These are phyloP conservation scores for Cytospora mali DNA, from an alignment of 2,329 filamentous ascomycete genomes.

Conservation along the genomic window DNA sequence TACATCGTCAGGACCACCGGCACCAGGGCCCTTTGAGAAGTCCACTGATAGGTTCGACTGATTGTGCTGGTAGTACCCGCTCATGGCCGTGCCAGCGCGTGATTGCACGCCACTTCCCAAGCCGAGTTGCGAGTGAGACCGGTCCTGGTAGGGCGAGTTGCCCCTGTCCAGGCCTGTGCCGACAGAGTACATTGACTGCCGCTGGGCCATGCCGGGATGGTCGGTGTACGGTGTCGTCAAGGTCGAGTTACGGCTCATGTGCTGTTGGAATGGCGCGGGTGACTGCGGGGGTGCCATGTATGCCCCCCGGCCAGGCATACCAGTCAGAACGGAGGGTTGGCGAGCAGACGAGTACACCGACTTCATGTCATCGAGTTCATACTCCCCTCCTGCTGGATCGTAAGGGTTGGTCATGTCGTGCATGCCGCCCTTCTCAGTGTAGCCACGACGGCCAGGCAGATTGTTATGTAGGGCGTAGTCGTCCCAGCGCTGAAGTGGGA, in stretches of 20 bases:
- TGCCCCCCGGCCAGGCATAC: conserved; percentile 70
- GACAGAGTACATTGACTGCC: conserved; percentile 74
- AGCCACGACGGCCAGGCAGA: conserved; percentile 85
- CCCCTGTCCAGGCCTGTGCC: conserved; percentile 51
- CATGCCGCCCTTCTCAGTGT: conserved; percentile 59
- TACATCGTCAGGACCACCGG: conserved; percentile 71
- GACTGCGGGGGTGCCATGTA: conserved; percentile 80
- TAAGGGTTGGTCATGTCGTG: conserved; percentile 77
- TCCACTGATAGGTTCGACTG: conserved; percentile 59
- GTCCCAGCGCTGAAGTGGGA: conserved; percentile 95
- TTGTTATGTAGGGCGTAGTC: conserved; percentile 88
- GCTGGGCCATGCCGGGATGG: conserved; percentile 46
- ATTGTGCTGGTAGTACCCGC: conserved; percentile 48
- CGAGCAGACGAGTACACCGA: conserved; percentile 92
- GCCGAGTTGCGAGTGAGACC: conserved; percentile 56
- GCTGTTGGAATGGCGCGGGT: conserved; percentile 68
- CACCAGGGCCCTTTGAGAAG: conserved; percentile 57
- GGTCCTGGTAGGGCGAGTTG: conserved; percentile 62
- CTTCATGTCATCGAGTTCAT: conserved; percentile 98
- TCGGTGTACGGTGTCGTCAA: conserved; percentile 53
- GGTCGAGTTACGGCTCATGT: conserved; percentile 45
- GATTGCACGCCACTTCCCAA: conserved; percentile 40
- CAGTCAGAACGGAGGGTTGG: conserved; percentile 84
- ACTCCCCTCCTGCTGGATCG: conserved; percentile 64
- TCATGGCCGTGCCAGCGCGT: conserved; percentile 48